Conservation (phyloP, 495 filamentous ascomycete genomes). For the Darksidea phi region DNA sequence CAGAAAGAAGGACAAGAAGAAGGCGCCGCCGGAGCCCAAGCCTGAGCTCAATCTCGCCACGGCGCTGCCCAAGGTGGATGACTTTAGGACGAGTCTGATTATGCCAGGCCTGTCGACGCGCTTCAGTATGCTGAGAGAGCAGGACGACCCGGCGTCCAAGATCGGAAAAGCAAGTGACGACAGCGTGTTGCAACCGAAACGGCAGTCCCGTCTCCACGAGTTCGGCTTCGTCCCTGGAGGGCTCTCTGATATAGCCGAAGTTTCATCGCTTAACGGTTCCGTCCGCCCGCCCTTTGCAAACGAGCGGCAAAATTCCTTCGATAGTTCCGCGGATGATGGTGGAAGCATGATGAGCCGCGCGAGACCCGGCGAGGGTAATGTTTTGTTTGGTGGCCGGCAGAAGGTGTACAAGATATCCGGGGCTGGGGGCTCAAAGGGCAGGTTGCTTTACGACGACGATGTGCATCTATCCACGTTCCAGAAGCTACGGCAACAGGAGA, state of each 20-base stretch:
- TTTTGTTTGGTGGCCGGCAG: constrained; percentile 91
- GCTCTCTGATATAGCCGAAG: constrained; percentile 85
- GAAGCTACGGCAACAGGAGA: constrained; percentile 62
- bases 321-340: constrained; percentile 70
- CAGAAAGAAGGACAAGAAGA: constrained; percentile 45
- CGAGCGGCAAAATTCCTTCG: constrained; percentile 54
- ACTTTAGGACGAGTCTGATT: constrained; percentile 94
- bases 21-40: constrained; percentile 55
- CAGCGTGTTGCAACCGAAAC: constrained; percentile 80
- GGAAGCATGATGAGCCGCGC: constrained; percentile 79
- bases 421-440: constrained; percentile 46
- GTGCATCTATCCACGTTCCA: constrained; percentile 78
- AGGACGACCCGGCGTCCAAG: constrained; percentile 83
- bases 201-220: constrained; percentile 63
- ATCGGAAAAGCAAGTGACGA: constrained; percentile 93
- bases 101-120: constrained; percentile 94
- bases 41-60: constrained; percentile 67
- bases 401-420: constrained; percentile 88
- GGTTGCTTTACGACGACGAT: constrained; percentile 82
- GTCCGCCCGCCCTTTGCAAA: constrained; percentile 58
- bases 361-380: constrained; percentile 88
- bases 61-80: constrained; percentile 76
- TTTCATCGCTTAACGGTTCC: constrained; percentile 70
- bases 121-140: constrained; percentile 94
- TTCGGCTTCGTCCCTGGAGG: constrained; percentile 55